Conservation (phyloP, 179 eudicot species). For the Beta macrorhiza region DNA sequence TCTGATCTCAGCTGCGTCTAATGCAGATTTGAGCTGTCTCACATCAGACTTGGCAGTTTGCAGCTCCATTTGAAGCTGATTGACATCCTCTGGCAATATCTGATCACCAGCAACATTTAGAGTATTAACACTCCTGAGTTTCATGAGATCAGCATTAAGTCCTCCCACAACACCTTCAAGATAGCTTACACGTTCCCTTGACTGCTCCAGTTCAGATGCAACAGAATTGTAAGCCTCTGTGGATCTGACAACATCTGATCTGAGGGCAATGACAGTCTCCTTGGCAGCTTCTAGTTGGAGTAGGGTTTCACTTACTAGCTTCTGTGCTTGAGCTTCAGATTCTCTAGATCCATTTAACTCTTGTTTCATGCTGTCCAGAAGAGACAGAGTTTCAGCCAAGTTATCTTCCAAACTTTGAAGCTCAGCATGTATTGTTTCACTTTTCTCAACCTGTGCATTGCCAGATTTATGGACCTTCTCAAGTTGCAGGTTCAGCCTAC, state of each 20-base stretch:
- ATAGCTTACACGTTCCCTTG: constrained; percentile 52
- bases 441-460: constrained; percentile 33
- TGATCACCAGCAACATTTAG: constrained; percentile 16
- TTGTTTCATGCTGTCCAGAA: constrained; percentile 58
- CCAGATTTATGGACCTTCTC: constrained; percentile 44
- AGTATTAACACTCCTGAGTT: constrained; percentile 9
- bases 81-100: constrained; percentile 24
- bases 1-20: constrained; percentile 61
- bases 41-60: constrained; percentile 46
- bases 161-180: constrained; percentile 64
- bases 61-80: constrained; percentile 44
- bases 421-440: constrained; percentile 49
- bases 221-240: constrained; percentile 43
- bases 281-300: constrained; percentile 70
- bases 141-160: constrained; percentile 34
- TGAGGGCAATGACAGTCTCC: constrained; percentile 53
- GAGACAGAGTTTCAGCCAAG: constrained; percentile 49
- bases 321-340: constrained; percentile 67
- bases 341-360: constrained; percentile 50
- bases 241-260: constrained; percentile 43
- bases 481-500: constrained; percentile 56
- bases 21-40: constrained; percentile 41
- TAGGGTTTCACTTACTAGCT: constrained; percentile 50
- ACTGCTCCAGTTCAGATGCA: constrained; percentile 54
- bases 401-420: constrained; percentile 51